Conservation (phyloP, 768 basidiomycete species). For the Leucogyrophana mollusca region DNA sequence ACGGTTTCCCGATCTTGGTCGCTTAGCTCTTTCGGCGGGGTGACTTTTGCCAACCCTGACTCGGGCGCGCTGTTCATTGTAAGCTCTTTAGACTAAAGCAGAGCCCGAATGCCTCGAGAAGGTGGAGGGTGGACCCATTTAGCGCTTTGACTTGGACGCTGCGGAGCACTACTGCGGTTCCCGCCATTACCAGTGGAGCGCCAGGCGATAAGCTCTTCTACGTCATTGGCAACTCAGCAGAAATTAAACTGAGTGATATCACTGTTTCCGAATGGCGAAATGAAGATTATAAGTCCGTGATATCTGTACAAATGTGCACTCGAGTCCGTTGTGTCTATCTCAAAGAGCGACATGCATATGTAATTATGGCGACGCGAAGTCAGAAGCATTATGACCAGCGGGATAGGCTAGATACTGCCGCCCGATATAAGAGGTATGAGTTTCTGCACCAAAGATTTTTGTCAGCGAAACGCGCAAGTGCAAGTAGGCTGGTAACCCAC, state of each 20-base stretch:
- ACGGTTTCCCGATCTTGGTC: slow-evolving; percentile 32
- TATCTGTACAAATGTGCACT: slow-evolving; percentile 13
- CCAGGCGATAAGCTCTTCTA: no score
- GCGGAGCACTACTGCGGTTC: no score
- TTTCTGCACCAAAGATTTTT: slow-evolving; percentile 17
- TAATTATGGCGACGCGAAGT: neutral
- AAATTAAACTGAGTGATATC: no score
- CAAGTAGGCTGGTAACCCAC: slow-evolving; percentile 10
- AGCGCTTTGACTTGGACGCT: no score
- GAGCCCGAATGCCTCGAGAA: no score
- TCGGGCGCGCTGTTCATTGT: no score
- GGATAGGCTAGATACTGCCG: neutral
- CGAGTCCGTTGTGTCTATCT: slow-evolving; percentile 4
- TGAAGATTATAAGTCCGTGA: slow-evolving; percentile 15
- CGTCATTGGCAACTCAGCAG: no score
- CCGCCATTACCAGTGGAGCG: no score
- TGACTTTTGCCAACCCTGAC: no score
- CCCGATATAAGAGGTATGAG: slow-evolving; percentile 16
- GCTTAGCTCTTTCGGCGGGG: slow-evolving; percentile 33
- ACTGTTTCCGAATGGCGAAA: no score
- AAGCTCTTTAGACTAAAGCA: no score
- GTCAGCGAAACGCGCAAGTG: neutral
- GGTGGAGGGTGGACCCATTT: no score
- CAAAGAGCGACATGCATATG: neutral
- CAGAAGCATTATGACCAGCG: neutral